phyloP scores from a whole-genome alignment of 371 early-diverging fungal species.

The Actinomortierella wolfii region DNA sequence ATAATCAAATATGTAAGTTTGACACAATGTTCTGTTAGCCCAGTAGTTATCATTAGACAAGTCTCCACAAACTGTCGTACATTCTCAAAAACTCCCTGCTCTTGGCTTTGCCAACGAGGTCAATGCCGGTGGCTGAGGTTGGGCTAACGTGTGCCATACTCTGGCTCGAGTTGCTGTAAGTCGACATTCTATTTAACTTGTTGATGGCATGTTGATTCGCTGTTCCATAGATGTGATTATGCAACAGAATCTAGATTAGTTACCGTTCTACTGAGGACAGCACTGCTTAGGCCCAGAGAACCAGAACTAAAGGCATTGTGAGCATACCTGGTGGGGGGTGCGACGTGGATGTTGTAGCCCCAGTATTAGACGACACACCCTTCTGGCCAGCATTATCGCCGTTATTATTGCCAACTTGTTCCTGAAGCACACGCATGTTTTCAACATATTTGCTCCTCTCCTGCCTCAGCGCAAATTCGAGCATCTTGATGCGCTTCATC shows the following conservation, averaged over 20 bases:
- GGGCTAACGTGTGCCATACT: slow-evolving; percentile 46
- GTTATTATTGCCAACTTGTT: slow-evolving; percentile 2
- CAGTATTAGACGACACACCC: slow-evolving; percentile 3
- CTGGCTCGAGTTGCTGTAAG: slow-evolving; percentile 34
- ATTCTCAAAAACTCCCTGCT: slow-evolving; percentile 79
- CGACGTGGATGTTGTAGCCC: slow-evolving; percentile 11
- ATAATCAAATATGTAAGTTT: neutral
- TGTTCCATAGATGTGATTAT: too few relatives aligned
- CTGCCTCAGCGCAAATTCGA: slow-evolving; percentile 82
- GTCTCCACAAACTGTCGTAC: slow-evolving; percentile 50
- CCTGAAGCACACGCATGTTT: slow-evolving; percentile 7
- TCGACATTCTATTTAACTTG: slow-evolving; percentile 35
- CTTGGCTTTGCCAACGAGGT: slow-evolving; percentile 48
- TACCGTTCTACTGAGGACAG: too few relatives aligned
- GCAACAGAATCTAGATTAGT: too few relatives aligned
- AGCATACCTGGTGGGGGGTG: slow-evolving; percentile 19
- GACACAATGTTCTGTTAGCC: slow-evolving; percentile 1
- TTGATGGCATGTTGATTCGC: neutral
- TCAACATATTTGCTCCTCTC: slow-evolving; percentile 55
- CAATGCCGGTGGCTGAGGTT: slow-evolving; percentile 27
- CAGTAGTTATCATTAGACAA: neutral
- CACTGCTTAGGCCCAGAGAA: too few relatives aligned
- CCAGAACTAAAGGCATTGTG: too few relatives aligned
- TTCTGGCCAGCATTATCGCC: neutral
- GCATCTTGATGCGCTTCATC: slow-evolving; percentile 84